Percentiles rank a stretch among this genome's conserved stretches.
Evolutionary conservation across 129 eudicot species (phyloP).

Genomic region (Erigeron canadensis): DNA sequence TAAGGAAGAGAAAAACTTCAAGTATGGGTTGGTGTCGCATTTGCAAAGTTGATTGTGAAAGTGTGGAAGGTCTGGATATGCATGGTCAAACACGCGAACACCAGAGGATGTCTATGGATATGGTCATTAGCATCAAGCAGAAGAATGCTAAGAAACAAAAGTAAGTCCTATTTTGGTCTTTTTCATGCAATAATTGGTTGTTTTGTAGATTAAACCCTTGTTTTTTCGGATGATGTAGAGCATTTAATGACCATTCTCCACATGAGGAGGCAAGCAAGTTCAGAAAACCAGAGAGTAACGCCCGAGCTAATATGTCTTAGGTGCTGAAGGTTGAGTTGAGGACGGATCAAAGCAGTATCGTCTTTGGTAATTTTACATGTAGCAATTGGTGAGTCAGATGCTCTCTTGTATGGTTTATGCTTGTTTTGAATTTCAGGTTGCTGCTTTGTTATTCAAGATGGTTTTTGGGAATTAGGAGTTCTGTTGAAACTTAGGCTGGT

Average conservation of each 20-base stretch:
- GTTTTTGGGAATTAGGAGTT: slow-evolving; percentile 50
- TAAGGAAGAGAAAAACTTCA: slow-evolving; percentile 58
- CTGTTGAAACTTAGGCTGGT: slow-evolving; percentile 59
- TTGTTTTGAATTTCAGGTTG: slow-evolving; percentile 75
- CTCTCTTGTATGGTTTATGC: slow-evolving; percentile 47
- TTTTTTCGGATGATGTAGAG: slow-evolving; percentile 31
- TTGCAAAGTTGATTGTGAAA: slow-evolving; percentile 88
- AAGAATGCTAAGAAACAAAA: slow-evolving; percentile 66
- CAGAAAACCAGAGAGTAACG: slow-evolving; percentile 45
- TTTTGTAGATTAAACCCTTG: slow-evolving; percentile 16
- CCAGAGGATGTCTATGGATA: slow-evolving; percentile 85
- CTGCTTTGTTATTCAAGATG: slow-evolving; percentile 46
- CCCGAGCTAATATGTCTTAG: slow-evolving; percentile 57
- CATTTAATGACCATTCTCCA: slow-evolving; percentile 43
- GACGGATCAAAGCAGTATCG: slow-evolving; percentile 15
- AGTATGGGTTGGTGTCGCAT: slow-evolving; percentile 94
- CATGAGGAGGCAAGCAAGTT: slow-evolving; percentile 56
- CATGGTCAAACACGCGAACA: slow-evolving; percentile 96
- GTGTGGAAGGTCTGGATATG: slow-evolving; percentile 84
- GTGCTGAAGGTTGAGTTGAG: slow-evolving; percentile 20
- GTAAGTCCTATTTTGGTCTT: slow-evolving; percentile 42
- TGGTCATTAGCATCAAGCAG: slow-evolving; percentile 81
- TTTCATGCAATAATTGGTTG: neutral
- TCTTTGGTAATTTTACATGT: slow-evolving; percentile 26
- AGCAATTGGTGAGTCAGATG: slow-evolving; percentile 37